Conservation (phyloP, 192 early-diverging fungal species). For the Umbelopsis vinacea region DNA sequence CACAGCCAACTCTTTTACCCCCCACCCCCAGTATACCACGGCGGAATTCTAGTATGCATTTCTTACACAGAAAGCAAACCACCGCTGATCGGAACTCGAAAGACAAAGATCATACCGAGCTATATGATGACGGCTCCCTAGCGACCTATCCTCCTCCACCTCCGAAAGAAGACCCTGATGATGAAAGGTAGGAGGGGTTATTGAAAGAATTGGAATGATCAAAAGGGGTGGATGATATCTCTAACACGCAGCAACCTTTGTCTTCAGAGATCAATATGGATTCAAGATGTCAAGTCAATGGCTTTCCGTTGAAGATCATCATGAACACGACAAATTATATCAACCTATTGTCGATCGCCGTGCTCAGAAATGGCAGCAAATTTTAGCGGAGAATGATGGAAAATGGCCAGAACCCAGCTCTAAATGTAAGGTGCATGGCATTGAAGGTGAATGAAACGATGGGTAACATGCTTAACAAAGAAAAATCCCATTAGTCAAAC, state of each 20-base stretch:
- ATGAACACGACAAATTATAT: conserved; percentile 56
- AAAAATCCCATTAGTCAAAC: conserved; percentile 59
- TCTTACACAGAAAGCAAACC: neutral
- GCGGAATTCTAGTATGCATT: conserved; percentile 7
- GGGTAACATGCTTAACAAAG: neutral
- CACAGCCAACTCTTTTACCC: neutral
- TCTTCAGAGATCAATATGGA: conserved; percentile 60
- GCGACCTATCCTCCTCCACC: conserved; percentile 23
- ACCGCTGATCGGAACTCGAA: neutral
- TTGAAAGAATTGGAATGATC: too few species aligned
- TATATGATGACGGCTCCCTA: conserved; percentile 28
- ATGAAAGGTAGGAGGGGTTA: conserved; percentile 10
- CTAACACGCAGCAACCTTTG: too few species aligned
- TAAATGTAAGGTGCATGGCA: conserved; percentile 48
- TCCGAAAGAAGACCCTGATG: conserved; percentile 7
- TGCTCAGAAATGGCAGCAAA: conserved; percentile 54
- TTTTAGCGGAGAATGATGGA: conserved; percentile 56
- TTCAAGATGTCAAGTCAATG: conserved; percentile 60
- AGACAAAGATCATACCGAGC: neutral
- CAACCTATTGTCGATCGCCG: conserved; percentile 54
- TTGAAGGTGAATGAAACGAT: neutral
- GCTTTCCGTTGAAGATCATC: conserved; percentile 53
- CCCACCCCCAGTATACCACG: conserved; percentile 3
- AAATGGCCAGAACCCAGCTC: conserved; percentile 49
- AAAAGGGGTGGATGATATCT: too few species aligned